Percentiles rank a stretch among this genome's conserved stretches.
phyloP scores from a whole-genome alignment of 768 basidiomycete genomes.

The Asterophora lycoperdoides region DNA sequence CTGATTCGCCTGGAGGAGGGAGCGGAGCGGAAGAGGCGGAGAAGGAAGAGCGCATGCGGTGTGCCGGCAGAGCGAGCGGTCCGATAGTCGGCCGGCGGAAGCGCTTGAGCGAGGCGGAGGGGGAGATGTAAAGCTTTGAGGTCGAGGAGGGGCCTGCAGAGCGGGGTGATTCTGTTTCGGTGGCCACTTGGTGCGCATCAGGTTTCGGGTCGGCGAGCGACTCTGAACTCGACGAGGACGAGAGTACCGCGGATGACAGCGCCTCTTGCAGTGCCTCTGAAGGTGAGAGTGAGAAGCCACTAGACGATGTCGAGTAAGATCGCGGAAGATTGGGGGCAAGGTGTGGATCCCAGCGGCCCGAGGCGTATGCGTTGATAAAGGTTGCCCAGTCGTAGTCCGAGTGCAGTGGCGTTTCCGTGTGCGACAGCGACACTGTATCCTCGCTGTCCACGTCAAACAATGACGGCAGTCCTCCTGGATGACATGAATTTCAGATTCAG shows the following conservation, averaged over 20 bases:
- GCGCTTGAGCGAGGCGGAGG: conserved; percentile 8
- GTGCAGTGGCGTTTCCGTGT: conserved; percentile 2
- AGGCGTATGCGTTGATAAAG: conserved; percentile 73
- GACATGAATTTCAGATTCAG: neutral
- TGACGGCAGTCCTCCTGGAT: conserved; percentile 18
- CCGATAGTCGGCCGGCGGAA: conserved; percentile 13
- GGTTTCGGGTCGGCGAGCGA: neutral
- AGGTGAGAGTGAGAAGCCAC: conserved; percentile 7
- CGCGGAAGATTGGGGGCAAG: conserved; percentile 58
- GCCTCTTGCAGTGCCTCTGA: no score
- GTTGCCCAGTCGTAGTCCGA: conserved; percentile 61
- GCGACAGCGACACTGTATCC: neutral
- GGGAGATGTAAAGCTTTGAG: conserved; percentile 13
- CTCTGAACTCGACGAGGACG: neutral
- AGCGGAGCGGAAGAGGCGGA: conserved; percentile 19
- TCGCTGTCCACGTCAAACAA: conserved; percentile 15
- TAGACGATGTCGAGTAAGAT: conserved; percentile 14
- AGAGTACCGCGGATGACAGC: neutral
- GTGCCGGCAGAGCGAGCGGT: conserved; percentile 13
- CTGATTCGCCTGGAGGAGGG: conserved; percentile 14
- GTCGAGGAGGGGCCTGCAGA: conserved; percentile 7
- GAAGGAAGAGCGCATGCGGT: conserved; percentile 21
- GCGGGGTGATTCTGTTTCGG: neutral
- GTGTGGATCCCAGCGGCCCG: conserved; percentile 78
- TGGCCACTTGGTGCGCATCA: neutral